Base-by-base conservation (phyloP, 495 filamentous ascomycete genomes). In the Hypoxylon fuscum region DNA sequence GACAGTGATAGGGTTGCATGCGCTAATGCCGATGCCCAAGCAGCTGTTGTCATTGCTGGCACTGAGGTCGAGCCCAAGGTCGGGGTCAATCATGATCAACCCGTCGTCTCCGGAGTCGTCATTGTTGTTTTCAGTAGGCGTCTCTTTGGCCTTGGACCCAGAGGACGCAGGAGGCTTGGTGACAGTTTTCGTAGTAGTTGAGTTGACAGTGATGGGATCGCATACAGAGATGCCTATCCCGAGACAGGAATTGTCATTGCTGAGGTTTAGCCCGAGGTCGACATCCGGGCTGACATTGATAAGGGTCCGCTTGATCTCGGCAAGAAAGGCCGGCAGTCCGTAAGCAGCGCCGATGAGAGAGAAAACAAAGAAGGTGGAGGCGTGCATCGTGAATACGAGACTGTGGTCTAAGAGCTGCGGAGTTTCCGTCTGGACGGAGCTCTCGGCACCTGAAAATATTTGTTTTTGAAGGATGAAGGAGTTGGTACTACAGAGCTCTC, bases 1-100 rank as follows among this genome's bases (percentile, higher is more conserved):
- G 14, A 68, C 52, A 6, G 56, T 66, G 22, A 74, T 70, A 8
- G 72, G 69, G 20, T 74, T 66, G 47, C 72, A 74, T 10, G 60
- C 72, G 8, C 67, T 69, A 22, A 74, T 69, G 10, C 72, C 72
- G 11, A 70, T 47, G 12, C 71, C 61, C 14, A 74, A 55, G 56
- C 61, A 64, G 22, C 59, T 62, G 23, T 67, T 67, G 1, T 54
- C 58, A 25, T 62, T 57, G 58, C 31, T 58, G 17, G 59, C 2
- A 23, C 9, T n/a, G 44, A 67, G 47, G 14, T 52, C 58, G 1
- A 32, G 45, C 2, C 34, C 22, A 5, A 67, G 9, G 1, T 53
- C 31, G 14, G 64, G 64, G 31, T 42, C 50, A 23, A 67, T 9
- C 18, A 62, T 42, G 47, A 67, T 53, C 25, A 59, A n/a, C 12